Evolutionary conservation across 371 early-diverging fungal genomes (phyloP).

Genomic region (Paraphysoderma sedebokerense): DNA sequence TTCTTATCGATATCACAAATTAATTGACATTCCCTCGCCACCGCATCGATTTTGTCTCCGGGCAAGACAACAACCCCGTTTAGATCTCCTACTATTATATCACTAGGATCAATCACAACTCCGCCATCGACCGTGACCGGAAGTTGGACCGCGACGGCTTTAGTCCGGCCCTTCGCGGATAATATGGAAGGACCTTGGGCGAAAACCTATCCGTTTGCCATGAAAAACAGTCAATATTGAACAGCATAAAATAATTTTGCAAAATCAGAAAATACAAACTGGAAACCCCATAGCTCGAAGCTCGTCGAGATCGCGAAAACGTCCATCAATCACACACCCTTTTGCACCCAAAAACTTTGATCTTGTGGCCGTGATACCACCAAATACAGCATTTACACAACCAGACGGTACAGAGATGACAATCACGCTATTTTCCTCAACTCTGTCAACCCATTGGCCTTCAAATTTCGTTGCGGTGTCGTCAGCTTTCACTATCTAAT

Average conservation of each 20-base stretch:
- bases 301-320: slow-evolving; percentile 52
- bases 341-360: slow-evolving; percentile 35
- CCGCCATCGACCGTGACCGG: slow-evolving; percentile 41
- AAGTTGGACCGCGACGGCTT: slow-evolving; percentile 38
- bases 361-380: slow-evolving; percentile 61
- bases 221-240: no score
- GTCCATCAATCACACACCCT: slow-evolving; percentile 60
- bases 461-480: no score
- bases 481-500: no score
- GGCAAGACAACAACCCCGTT: slow-evolving; percentile 63
- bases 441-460: no score
- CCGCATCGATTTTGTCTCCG: slow-evolving; percentile 24
- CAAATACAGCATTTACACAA: slow-evolving; percentile 76
- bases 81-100: slow-evolving; percentile 58
- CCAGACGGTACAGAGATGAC: no score
- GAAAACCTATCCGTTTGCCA: slow-evolving; percentile 37
- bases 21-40: no score
- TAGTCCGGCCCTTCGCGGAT: slow-evolving; percentile 42
- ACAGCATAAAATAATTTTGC: not conserved
- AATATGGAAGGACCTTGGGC: slow-evolving; percentile 43
- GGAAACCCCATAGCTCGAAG: slow-evolving; percentile 40
- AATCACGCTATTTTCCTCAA: no score
- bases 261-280: slow-evolving; percentile 16
- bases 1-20: no score
- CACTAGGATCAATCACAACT: slow-evolving; percentile 39